Evolutionary conservation across 345 rosid species (phyloP).

Genomic region (Brassica nigra): DNA sequence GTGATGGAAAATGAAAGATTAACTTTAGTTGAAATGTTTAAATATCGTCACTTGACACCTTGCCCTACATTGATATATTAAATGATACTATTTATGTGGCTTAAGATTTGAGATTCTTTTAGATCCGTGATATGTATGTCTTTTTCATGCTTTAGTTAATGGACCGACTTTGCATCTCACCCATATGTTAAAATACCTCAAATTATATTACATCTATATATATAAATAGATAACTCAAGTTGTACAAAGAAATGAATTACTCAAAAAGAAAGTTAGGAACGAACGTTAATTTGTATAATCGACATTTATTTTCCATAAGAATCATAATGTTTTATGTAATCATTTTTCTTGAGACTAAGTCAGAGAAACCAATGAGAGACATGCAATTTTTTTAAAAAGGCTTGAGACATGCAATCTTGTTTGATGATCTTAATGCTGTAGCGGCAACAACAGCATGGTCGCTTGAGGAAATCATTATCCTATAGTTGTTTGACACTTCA

Average conservation of each 20-base stretch:
- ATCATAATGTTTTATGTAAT: not conserved
- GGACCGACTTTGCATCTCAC: conserved; percentile 42
- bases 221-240: not conserved
- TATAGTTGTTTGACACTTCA: not conserved
- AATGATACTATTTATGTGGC: conserved; percentile 27
- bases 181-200: conserved; percentile 26
- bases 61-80: conserved; percentile 33
- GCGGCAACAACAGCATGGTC: not conserved
- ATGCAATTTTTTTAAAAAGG: not conserved
- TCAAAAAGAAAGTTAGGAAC: not conserved
- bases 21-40: conserved; percentile 28
- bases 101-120: conserved; percentile 28
- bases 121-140: conserved; percentile 12
- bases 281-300: not conserved
- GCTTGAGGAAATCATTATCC: not conserved
- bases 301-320: not conserved
- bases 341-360: not conserved
- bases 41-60: conserved; percentile 26
- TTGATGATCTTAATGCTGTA: not conserved
- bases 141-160: conserved; percentile 37
- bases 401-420: not conserved
- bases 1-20: conserved; percentile 36
- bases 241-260: not conserved
- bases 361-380: not conserved
- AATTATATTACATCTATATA: not conserved